A percentile compares a stretch with the other conserved stretches of the same genome.
phyloP scores from a whole-genome alignment of 169 alveolate species.

The Nephromyces sp. region DNA sequence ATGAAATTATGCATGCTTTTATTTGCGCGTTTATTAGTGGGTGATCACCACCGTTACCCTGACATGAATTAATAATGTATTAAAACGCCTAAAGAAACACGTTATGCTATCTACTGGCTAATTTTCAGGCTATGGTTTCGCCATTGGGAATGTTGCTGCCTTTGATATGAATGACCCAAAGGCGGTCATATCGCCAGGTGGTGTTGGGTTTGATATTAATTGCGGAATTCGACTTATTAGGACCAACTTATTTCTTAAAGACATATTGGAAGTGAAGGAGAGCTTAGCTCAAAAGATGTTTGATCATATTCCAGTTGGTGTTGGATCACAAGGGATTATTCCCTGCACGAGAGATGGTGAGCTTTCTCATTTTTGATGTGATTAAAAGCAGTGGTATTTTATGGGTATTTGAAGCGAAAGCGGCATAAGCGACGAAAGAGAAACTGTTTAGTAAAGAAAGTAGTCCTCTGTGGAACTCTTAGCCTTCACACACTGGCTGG shows the following conservation, averaged over 20 bases:
- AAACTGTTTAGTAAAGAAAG: too few relatives aligned
- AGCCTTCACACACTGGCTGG: too few relatives aligned
- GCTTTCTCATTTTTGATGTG: too few relatives aligned
- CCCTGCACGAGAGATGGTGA: slow-evolving; percentile 23
- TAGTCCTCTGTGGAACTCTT: too few relatives aligned
- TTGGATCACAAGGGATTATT: slow-evolving; percentile 66
- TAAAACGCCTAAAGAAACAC: not conserved
- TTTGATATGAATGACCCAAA: slow-evolving; percentile 61
- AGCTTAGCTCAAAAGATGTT: slow-evolving; percentile 64
- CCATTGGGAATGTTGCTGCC: slow-evolving; percentile 82
- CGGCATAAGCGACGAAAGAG: too few relatives aligned
- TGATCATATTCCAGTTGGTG: slow-evolving; percentile 80
- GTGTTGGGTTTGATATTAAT: slow-evolving; percentile 81
- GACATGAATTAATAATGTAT: not conserved
- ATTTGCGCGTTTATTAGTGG: too few relatives aligned
- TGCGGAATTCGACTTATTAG: slow-evolving; percentile 73
- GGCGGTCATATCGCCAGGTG: slow-evolving; percentile 78
- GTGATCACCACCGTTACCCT: too few relatives aligned
- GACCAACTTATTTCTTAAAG: slow-evolving; percentile 35
- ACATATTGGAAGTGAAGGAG: slow-evolving; percentile 53
- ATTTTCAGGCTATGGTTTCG: slow-evolving; percentile 70
- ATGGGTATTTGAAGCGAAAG: too few relatives aligned
- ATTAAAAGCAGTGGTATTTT: too few relatives aligned
- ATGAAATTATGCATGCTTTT: too few relatives aligned
- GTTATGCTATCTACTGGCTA: not conserved